Conservation (phyloP, 495 filamentous ascomycete genomes). For the Baudoinia panamericana region DNA sequence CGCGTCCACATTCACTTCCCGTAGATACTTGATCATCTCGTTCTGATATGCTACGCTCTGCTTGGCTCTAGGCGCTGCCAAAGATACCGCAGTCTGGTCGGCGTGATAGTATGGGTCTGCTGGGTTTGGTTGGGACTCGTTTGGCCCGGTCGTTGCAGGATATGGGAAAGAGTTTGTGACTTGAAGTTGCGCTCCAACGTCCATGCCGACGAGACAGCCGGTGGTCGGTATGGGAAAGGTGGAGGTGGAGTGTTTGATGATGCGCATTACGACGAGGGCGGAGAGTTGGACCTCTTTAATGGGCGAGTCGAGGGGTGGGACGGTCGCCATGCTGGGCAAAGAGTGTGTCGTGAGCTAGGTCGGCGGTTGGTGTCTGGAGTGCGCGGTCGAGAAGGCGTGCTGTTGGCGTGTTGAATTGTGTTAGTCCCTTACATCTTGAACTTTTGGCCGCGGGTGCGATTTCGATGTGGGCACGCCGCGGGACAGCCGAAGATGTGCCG, state of each 20-base stretch:
- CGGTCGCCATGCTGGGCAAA: constrained; percentile 14
- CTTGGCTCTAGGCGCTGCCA: constrained; percentile 83
- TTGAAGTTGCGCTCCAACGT: constrained; percentile 61
- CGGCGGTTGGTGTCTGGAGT: too few species aligned
- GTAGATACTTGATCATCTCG: constrained; percentile 92
- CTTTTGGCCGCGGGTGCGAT: too few species aligned
- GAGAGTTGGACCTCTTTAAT: constrained; percentile 61
- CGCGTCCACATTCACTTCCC: constrained; percentile 96
- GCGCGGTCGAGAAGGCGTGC: too few species aligned
- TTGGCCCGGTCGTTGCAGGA: constrained; percentile 43
- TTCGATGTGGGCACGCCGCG: too few species aligned
- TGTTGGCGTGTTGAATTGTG: too few species aligned
- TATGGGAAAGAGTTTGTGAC: constrained; percentile 93
- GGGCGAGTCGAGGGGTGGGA: constrained; percentile 3
- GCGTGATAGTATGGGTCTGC: constrained; percentile 43
- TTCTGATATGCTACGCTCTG: constrained; percentile 77
- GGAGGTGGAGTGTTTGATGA: constrained; percentile 82
- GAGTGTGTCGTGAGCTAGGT: too few species aligned
- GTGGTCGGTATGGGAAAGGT: constrained; percentile 81
- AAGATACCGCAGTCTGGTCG: constrained; percentile 59
- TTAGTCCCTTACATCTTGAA: too few species aligned
- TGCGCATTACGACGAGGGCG: constrained; percentile 88
- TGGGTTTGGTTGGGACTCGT: constrained; percentile 39
- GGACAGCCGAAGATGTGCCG: too few species aligned
- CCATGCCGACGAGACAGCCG: constrained; percentile 86